A percentile compares a stretch with the other conserved stretches of the same genome.
Conservation (phyloP, 2,329 filamentous ascomycete species). For the Ascosphaera acerosa region DNA sequence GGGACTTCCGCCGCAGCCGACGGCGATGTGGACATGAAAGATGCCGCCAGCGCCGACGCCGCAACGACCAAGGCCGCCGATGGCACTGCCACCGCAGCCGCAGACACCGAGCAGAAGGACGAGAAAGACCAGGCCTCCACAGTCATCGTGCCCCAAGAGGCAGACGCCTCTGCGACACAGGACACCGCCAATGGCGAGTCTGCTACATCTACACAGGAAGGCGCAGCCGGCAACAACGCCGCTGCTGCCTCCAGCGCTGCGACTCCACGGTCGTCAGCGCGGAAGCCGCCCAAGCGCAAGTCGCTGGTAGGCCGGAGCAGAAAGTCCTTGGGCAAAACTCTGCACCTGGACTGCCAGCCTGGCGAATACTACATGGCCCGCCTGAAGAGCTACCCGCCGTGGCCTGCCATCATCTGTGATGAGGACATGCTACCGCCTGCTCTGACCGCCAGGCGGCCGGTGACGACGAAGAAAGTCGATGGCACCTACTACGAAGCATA, state of each 20-base stretch:
- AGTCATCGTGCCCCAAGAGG: not conserved
- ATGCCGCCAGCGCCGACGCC: not conserved
- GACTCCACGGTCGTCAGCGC: not conserved
- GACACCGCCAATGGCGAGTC: not conserved
- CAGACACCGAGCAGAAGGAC: not conserved
- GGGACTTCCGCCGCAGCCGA: slow-evolving; percentile 19
- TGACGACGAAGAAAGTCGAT: slow-evolving; percentile 57
- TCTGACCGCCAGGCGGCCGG: slow-evolving; percentile 53
- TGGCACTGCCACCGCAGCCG: not conserved
- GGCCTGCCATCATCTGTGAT: slow-evolving; percentile 84
- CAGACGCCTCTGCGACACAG: not conserved
- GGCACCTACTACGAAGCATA: slow-evolving; percentile 74
- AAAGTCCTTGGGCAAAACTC: slow-evolving; percentile 46
- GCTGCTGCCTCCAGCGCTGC: not conserved
- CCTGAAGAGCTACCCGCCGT: slow-evolving; percentile 82
- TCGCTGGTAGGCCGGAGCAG: slow-evolving; percentile 54
- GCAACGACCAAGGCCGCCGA: not conserved
- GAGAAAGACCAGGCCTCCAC: not conserved
- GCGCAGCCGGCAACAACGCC: not conserved
- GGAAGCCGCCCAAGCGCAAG: slow-evolving; percentile 32
- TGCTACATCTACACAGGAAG: not conserved
- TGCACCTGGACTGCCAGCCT: slow-evolving; percentile 56
- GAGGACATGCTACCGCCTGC: slow-evolving; percentile 74
- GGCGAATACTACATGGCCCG: slow-evolving; percentile 83
- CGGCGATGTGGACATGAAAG: not conserved